Percentiles rank a stretch among this genome's conserved stretches.
phyloP scores from a whole-genome alignment of 306 rosid species.

The Vigna nakashimae region DNA sequence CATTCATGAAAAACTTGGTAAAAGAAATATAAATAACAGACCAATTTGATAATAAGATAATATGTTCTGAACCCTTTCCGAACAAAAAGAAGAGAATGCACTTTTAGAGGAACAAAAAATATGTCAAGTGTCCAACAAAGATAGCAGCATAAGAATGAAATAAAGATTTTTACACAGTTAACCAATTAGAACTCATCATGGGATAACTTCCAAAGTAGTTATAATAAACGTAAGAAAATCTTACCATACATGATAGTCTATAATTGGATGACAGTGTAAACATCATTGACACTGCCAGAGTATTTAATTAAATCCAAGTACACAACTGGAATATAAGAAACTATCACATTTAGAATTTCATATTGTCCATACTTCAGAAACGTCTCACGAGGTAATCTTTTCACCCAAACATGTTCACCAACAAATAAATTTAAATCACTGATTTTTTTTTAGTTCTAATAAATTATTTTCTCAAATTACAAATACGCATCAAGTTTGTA shows the following conservation, averaged over 20 bases:
- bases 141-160: background rate
- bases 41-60: constrained; percentile 5
- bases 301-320: background rate
- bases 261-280: background rate
- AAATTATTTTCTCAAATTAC: background rate
- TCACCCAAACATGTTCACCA: constrained; percentile 2
- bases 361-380: background rate
- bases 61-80: constrained; percentile 14
- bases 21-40: background rate
- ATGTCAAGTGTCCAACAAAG: background rate
- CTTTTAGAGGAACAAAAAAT: background rate
- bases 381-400: background rate
- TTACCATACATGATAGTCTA: background rate
- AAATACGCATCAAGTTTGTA: background rate
- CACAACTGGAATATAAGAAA: constrained; percentile 1
- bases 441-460: constrained; percentile 1
- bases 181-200: background rate
- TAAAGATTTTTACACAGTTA: background rate
- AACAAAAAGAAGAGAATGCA: background rate
- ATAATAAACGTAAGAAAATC: background rate
- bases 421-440: constrained; percentile 13
- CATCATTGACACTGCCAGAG: background rate
- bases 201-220: background rate
- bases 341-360: background rate
- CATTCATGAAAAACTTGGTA: background rate